Evolutionary conservation across 1,139 yeast species (phyloP).

Genomic region (Suzukiozyma palmioleophila): DNA sequence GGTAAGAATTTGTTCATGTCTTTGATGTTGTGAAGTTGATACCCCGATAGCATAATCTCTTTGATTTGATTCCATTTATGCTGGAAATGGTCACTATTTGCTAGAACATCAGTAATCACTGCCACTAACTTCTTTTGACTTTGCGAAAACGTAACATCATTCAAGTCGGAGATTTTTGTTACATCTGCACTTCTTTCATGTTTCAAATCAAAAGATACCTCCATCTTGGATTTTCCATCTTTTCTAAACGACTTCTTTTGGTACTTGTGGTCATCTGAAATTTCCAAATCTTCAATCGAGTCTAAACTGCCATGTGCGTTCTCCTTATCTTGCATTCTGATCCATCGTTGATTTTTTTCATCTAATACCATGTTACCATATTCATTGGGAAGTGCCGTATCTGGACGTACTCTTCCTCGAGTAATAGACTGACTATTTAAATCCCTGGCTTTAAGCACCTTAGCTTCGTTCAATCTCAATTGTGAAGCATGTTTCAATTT

Average conservation of each 20-base stretch:
- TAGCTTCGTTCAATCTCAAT: slow-evolving; percentile 14
- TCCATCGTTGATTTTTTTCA: slow-evolving; percentile 34
- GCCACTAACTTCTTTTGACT: slow-evolving; percentile 43
- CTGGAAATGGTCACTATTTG: slow-evolving; percentile 18
- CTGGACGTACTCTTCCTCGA: slow-evolving; percentile 33
- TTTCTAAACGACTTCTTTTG: slow-evolving; percentile 13
- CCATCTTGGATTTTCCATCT: slow-evolving; percentile 18
- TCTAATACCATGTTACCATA: slow-evolving; percentile 41
- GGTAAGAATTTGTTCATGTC: slow-evolving; percentile 46
- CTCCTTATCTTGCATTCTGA: slow-evolving; percentile 25
- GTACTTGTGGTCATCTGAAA: slow-evolving; percentile 7
- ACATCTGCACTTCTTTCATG: slow-evolving; percentile 21
- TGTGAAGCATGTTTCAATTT: slow-evolving; percentile 41
- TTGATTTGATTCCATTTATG: slow-evolving; percentile 40
- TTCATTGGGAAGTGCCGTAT: slow-evolving; percentile 28
- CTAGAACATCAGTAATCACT: slow-evolving; percentile 42
- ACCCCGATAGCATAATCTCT: slow-evolving; percentile 31
- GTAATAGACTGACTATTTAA: slow-evolving; percentile 10
- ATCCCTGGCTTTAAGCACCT: background rate
- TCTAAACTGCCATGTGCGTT: slow-evolving; percentile 33
- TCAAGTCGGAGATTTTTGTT: slow-evolving; percentile 39
- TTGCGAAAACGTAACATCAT: slow-evolving; percentile 48
- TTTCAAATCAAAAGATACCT: slow-evolving; percentile 39
- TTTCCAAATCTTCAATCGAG: slow-evolving; percentile 40
- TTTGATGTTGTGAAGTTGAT: slow-evolving; percentile 34